Percentiles rank a stretch among this genome's conserved stretches.
These are phyloP conservation scores for Pseudogymnoascus sp. DNA, from an alignment of 2,329 filamentous ascomycete genomes.

Conservation along the genomic window DNA sequence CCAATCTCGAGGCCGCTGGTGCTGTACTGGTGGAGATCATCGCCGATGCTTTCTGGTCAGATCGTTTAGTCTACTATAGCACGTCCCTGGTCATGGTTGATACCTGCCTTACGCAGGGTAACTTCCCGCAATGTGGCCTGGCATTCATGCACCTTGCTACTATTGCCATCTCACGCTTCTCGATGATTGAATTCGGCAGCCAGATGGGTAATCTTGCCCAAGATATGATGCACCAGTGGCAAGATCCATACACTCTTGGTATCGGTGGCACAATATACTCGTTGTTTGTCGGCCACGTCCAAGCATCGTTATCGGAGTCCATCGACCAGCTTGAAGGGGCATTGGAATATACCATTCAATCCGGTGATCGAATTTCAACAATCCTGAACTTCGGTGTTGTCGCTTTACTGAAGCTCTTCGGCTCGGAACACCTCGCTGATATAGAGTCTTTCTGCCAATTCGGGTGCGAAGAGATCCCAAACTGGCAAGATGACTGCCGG, in stretches of 20 bases:
- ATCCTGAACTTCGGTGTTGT: constrained; percentile 64
- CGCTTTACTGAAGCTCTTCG: constrained; percentile 59
- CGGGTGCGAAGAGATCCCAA: constrained; percentile 63
- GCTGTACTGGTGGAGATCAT: constrained; percentile 64
- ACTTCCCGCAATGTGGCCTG: constrained; percentile 61
- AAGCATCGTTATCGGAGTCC: constrained; percentile 51
- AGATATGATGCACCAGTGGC: constrained; percentile 54
- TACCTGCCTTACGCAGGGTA: constrained; percentile 54
- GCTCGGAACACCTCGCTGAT: constrained; percentile 60
- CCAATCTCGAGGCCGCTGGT: constrained; percentile 53
- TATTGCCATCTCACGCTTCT: constrained; percentile 61
- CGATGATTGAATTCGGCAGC: constrained; percentile 59
- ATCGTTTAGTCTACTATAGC: constrained; percentile 65
- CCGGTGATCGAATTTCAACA: constrained; percentile 63
- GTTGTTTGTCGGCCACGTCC: constrained; percentile 62
- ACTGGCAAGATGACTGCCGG: constrained; percentile 63
- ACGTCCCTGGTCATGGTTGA: constrained; percentile 58
- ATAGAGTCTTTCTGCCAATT: constrained; percentile 64
- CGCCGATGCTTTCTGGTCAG: constrained; percentile 65
- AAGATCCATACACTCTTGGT: constrained; percentile 57
- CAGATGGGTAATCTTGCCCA: constrained; percentile 57
- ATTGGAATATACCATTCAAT: constrained; percentile 55
- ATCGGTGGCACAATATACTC: constrained; percentile 62
- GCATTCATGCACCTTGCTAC: constrained; percentile 60
- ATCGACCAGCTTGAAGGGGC: constrained; percentile 55